Conservation (phyloP, 2,329 filamentous ascomycete species). For the Phialocephala subalpina region DNA sequence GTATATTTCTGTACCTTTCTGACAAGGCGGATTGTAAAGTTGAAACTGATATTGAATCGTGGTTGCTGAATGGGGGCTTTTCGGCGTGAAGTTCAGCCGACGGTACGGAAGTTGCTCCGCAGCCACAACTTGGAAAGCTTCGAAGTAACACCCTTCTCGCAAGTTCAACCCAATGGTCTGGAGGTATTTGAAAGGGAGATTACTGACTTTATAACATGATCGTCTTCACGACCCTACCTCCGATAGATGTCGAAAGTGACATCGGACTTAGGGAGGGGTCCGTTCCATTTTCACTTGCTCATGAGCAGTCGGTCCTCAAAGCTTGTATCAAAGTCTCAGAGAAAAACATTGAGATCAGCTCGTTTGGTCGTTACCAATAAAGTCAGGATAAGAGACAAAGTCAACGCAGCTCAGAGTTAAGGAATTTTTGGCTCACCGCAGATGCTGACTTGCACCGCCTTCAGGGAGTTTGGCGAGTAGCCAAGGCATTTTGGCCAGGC, state of each 20-base stretch:
- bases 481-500: too few relatives aligned
- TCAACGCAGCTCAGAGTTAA: too few relatives aligned
- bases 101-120: background rate
- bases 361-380: too few relatives aligned
- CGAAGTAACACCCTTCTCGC: background rate
- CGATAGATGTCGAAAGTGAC: background rate
- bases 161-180: background rate
- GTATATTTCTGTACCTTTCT: background rate
- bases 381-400: too few relatives aligned
- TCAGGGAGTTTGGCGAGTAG: too few relatives aligned
- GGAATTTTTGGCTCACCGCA: too few relatives aligned
- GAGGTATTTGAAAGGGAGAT: background rate
- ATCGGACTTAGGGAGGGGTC: background rate
- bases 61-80: background rate
- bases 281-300: background rate
- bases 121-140: background rate
- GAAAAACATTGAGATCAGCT: too few relatives aligned
- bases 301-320: too few relatives aligned
- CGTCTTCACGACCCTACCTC: too few relatives aligned
- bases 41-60: background rate
- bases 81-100: conserved; percentile 1
- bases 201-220: background rate
- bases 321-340: too few relatives aligned
- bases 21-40: background rate
- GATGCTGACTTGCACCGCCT: too few relatives aligned